Evolutionary conservation across 2,329 filamentous ascomycete species (phyloP).

Genomic region (Aspergillus novoparasiticus): DNA sequence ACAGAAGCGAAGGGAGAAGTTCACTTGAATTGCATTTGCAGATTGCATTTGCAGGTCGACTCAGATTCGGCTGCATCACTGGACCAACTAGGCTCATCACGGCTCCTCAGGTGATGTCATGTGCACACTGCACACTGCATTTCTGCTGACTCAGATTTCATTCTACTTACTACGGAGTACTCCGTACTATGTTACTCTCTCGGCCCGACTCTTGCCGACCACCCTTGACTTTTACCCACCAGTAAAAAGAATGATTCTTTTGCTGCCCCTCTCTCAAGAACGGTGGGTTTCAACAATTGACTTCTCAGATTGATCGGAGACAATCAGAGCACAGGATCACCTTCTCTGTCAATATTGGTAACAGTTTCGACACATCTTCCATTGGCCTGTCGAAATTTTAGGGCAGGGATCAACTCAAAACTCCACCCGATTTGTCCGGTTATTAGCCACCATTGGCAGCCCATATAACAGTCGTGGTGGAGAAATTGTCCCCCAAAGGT

Average conservation of each 20-base stretch:
- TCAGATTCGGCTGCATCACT: neutral
- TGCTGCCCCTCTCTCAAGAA: neutral
- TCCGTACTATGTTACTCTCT: neutral
- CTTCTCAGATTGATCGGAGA: neutral
- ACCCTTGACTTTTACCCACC: no score
- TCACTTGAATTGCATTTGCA: neutral
- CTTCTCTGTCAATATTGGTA: neutral
- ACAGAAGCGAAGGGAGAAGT: neutral
- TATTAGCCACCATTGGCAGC: neutral
- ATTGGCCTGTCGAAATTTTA: neutral
- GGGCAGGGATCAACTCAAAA: neutral
- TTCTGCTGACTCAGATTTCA: neutral
- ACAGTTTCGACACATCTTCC: neutral
- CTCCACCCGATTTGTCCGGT: neutral
- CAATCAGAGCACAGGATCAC: neutral
- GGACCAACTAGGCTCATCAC: neutral
- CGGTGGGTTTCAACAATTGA: neutral
- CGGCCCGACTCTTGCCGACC: neutral
- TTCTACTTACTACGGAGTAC: no score
- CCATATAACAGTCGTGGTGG: neutral
- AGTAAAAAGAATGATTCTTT: neutral
- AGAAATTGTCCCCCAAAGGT: neutral
- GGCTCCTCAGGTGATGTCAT: neutral
- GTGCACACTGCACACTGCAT: neutral
- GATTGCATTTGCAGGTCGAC: neutral